Evolutionary conservation across 148 eudicot genomes (phyloP).

Genomic region (Dysphania ambrosioides): DNA sequence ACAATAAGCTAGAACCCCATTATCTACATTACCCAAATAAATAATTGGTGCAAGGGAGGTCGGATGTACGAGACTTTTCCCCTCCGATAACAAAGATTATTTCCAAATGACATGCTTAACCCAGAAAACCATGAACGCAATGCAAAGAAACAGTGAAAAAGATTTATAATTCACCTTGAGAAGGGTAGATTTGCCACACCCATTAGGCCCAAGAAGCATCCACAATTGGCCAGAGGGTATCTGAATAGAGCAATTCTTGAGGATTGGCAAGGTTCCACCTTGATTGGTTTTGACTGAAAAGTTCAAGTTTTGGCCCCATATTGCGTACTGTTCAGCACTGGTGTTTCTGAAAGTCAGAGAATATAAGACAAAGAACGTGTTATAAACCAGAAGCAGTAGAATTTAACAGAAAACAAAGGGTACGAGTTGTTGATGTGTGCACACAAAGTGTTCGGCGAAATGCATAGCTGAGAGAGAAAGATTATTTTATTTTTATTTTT

Average conservation of each 20-base stretch:
- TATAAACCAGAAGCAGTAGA: not conserved
- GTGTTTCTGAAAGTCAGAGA: conserved; percentile 7
- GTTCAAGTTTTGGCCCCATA: conserved; percentile 56
- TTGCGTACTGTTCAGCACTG: conserved; percentile 40
- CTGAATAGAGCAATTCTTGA: conserved; percentile 68
- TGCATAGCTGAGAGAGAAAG: conserved; percentile 27
- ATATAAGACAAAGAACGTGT: not conserved
- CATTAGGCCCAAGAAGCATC: conserved; percentile 99
- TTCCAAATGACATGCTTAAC: not conserved
- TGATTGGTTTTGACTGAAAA: conserved; percentile 45
- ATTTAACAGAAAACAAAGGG: not conserved
- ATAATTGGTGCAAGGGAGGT: too few relatives aligned
- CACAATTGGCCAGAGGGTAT: conserved; percentile 87
- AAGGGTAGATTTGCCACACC: conserved; percentile 92
- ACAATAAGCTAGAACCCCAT: conserved; percentile 10
- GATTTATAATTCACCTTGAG: conserved; percentile 45
- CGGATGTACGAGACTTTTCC: not conserved
- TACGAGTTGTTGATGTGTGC: not conserved
- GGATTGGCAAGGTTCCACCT: conserved; percentile 50
- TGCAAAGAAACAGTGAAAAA: not conserved
- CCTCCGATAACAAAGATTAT: not conserved
- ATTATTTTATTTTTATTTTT: too few relatives aligned
- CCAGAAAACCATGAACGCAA: not conserved
- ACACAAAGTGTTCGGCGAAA: conserved; percentile 40
- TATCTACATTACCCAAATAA: not conserved